Evolutionary conservation across 2,329 filamentous ascomycete species (phyloP).

Genomic region (Apiospora koreana): DNA sequence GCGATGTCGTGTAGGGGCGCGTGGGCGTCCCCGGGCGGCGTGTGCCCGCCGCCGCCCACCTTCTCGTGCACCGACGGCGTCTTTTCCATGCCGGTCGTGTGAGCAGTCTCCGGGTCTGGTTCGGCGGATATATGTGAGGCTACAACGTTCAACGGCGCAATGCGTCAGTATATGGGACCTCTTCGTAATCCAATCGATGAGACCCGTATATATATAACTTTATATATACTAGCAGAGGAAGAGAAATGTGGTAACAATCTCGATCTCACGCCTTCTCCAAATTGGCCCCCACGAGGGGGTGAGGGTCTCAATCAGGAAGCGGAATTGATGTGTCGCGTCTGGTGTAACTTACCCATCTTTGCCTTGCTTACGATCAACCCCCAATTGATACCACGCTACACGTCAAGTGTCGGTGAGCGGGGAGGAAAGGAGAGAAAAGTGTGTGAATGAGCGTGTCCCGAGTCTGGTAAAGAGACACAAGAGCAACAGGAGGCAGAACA

Average conservation of each 20-base stretch:
- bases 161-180: background rate
- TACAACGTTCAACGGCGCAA: background rate
- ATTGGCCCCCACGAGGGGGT: background rate
- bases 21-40: constrained; percentile 16
- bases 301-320: background rate
- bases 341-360: constrained; percentile 6
- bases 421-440: background rate
- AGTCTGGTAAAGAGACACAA: background rate
- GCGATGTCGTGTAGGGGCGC: constrained; percentile 26
- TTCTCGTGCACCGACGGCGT: background rate
- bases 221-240: background rate
- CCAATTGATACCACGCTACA: background rate
- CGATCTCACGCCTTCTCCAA: background rate
- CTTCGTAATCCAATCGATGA: background rate
- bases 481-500: background rate
- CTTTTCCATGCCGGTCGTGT: background rate
- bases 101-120: background rate
- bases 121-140: background rate
- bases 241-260: background rate
- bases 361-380: background rate
- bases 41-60: background rate
- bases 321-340: background rate
- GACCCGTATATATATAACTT: background rate
- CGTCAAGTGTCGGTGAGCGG: background rate
- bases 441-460: background rate